Evolutionary conservation across 805 yeast genomes (phyloP), one percentile per base, ranked within the genome.

Genomic region (Yarrowia deformans): DNA sequence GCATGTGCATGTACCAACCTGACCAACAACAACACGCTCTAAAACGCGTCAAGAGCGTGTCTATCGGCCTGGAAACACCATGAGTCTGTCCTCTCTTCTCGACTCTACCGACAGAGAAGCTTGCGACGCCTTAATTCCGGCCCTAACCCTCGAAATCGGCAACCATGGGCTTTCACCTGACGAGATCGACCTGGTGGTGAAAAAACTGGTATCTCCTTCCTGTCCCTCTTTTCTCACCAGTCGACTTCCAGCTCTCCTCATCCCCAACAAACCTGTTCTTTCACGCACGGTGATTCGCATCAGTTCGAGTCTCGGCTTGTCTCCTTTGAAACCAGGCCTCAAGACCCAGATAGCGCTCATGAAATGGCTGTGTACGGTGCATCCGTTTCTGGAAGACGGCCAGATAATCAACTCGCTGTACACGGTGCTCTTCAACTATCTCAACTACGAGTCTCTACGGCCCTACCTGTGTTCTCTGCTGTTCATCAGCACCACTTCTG

Each of bases 291-390:
- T 61, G 3, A 46, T 61, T 29, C 34, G 46, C 19, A 61, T 61
- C 13, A 8, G 37, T 8, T 35, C 55, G 2, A 23, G 14, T 46
- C 67, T 61, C 10, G 67, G 67, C 0, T 12, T 61, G 1, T 34
- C 55, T 1, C n/a, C 54, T 3, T 10, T 4, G 9, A 61, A 61
- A 46, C 54, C 55, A 4, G 14, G 37, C 8, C 35, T 61, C 10
- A 61, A 35, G 37, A 16, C 35, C 34, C 67, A 61, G 45, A 46
- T 37, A 3, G n/a, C 55, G 9, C 35, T 46, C 8, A 14, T 61
- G 10, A 61, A 61, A 39, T 61, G 67, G 67, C 45, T 61, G 7
- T 61, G 67, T n/a, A 61, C 67, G 0, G 55, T 61, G 9, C 67
- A 61, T 14, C 55, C 67, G 35, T 61, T 61, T 23, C 16, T 61